Evolutionary conservation across 2,329 filamentous ascomycete genomes (phyloP).

Genomic region (Xylariaceae sp.): DNA sequence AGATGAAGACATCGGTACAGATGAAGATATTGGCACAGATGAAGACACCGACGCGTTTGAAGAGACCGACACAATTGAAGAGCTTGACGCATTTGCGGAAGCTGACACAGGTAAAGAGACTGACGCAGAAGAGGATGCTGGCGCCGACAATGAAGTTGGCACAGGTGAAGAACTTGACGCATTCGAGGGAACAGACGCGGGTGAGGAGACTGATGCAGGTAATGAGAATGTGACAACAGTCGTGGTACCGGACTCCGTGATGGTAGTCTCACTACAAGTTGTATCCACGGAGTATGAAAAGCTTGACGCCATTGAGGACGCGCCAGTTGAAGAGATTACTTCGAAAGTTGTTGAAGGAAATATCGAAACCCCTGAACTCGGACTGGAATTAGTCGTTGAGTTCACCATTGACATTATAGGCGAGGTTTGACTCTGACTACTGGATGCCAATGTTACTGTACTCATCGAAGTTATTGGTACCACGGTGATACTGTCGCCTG

Average conservation of each 20-base stretch:
- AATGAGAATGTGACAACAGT: conserved; percentile 9
- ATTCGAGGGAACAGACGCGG: neutral
- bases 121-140: neutral
- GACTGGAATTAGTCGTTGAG: neutral
- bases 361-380: neutral
- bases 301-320: conserved; percentile 10
- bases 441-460: conserved; percentile 6
- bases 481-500: conserved; percentile 11
- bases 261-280: conserved; percentile 20
- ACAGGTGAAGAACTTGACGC: no score
- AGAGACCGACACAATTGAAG: neutral
- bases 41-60: neutral
- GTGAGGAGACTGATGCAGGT: neutral
- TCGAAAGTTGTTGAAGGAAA: conserved; percentile 3
- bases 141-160: no score
- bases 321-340: conserved; percentile 3
- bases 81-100: conserved; percentile 7
- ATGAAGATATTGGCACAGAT: neutral
- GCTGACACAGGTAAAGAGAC: neutral
- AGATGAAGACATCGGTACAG: neutral
- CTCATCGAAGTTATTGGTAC: conserved; percentile 5
- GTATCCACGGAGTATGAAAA: conserved; percentile 15
- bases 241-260: conserved; percentile 16
- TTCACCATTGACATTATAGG: neutral
- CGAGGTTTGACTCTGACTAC: conserved; percentile 2